A percentile compares a stretch with the other conserved stretches of the same genome.
Conservation (phyloP, 768 basidiomycete species). For the Psilocybe azurescens region DNA sequence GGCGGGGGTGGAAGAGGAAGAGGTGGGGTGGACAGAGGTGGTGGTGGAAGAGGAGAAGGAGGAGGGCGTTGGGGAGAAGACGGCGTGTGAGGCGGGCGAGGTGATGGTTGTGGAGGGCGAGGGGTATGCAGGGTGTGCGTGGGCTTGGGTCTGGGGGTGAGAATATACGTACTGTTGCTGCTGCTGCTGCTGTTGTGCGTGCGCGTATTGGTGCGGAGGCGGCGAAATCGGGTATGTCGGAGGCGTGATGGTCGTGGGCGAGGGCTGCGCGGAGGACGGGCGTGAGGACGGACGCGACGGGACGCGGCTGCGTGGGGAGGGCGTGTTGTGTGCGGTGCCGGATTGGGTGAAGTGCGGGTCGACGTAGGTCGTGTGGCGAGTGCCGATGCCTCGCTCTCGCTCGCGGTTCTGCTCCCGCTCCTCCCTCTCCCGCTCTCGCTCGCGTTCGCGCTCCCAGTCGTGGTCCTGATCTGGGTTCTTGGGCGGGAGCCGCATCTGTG, state of each 20-base stretch:
- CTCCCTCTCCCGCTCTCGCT: not conserved
- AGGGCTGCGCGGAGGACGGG: conserved; percentile 15
- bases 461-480: conserved; percentile 6
- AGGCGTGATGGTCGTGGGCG: conserved; percentile 14
- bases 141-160: not conserved
- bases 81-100: conserved; percentile 10
- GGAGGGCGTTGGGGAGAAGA: conserved; percentile 8
- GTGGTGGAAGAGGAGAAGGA: conserved; percentile 14
- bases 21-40: conserved; percentile 7
- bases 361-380: conserved; percentile 21
- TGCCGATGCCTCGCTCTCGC: conserved; percentile 17
- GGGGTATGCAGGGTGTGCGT: conserved; percentile 1
- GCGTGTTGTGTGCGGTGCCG: conserved; percentile 14
- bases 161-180: not conserved
- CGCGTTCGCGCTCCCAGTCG: not conserved
- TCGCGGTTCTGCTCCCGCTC: conserved; percentile 3
- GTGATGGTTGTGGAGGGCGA: conserved; percentile 1
- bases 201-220: not conserved
- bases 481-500: conserved; percentile 7
- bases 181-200: not conserved
- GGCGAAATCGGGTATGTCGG: conserved; percentile 11
- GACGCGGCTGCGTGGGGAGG: conserved; percentile 15
- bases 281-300: conserved; percentile 21
- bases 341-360: conserved; percentile 18
- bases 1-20: conserved; percentile 15